Evolutionary conservation across 1,284 basidiomycete species (phyloP).

Genomic region (Nidula niveotomentosa): DNA sequence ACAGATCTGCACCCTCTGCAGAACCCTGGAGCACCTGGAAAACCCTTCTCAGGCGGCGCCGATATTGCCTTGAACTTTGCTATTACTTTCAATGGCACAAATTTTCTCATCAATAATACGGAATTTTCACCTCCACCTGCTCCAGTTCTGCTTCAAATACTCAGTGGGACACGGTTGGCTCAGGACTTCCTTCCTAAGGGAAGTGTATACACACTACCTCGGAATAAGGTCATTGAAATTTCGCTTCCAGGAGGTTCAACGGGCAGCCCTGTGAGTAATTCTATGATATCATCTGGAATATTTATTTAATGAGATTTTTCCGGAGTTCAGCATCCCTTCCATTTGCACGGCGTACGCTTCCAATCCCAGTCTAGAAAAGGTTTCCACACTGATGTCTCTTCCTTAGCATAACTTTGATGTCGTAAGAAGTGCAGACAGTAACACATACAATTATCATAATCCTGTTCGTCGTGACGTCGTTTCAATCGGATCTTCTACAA

Average conservation of each 20-base stretch:
- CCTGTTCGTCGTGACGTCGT: conserved; percentile 37
- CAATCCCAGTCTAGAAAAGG: background rate
- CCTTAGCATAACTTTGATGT: conserved; percentile 32
- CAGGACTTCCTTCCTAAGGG: conserved; percentile 37
- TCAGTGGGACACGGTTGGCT: conserved; percentile 36
- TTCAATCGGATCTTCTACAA: conserved; percentile 19
- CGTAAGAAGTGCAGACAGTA: conserved; percentile 27
- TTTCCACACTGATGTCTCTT: background rate
- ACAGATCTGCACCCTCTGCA: conserved; percentile 34
- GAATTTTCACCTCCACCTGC: conserved; percentile 27
- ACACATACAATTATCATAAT: conserved; percentile 30
- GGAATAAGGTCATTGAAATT: conserved; percentile 36
- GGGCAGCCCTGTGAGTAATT: conserved; percentile 31
- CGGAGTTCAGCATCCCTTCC: conserved; percentile 31
- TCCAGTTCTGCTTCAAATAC: conserved; percentile 37
- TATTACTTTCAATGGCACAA: conserved; percentile 14
- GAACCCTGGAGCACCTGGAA: conserved; percentile 38
- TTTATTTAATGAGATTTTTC: background rate
- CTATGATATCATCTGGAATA: background rate
- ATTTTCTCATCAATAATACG: conserved; percentile 28
- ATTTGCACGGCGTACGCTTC: conserved; percentile 37
- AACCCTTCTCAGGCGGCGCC: conserved; percentile 29
- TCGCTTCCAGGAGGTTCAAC: conserved; percentile 29
- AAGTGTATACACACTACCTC: conserved; percentile 30
- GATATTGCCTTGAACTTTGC: conserved; percentile 35